A percentile compares a stretch with the other conserved stretches of the same genome.
phyloP scores from a whole-genome alignment of 2,329 filamentous ascomycete genomes.

The Neofusicoccum kwambonambiense region DNA sequence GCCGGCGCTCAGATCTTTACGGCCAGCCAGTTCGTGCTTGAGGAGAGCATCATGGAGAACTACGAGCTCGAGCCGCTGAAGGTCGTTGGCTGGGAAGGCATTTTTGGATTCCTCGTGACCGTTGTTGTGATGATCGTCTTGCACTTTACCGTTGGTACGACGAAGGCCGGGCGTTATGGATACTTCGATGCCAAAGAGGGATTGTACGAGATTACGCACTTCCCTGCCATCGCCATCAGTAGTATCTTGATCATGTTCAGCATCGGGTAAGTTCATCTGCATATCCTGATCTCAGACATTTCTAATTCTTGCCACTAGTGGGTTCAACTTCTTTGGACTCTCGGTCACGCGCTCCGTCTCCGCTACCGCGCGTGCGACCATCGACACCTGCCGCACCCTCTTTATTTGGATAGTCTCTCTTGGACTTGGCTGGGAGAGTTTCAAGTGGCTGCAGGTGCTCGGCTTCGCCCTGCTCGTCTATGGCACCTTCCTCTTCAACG shows the following conservation, averaged over 20 bases:
- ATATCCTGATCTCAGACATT: neutral
- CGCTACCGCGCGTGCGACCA: constrained; percentile 90
- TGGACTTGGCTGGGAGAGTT: constrained; percentile 90
- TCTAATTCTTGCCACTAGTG: constrained; percentile 51
- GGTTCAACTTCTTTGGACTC: constrained; percentile 98
- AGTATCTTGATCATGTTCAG: constrained; percentile 94
- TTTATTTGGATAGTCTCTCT: constrained; percentile 98
- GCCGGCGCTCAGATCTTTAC: constrained; percentile 96
- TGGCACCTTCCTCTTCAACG: constrained; percentile 95
- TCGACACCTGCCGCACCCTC: constrained; percentile 93
- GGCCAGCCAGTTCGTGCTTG: constrained; percentile 90
- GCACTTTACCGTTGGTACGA: constrained; percentile 74
- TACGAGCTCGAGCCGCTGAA: constrained; percentile 80
- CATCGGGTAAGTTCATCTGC: constrained; percentile 68
- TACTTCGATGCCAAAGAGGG: constrained; percentile 91
- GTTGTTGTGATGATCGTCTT: constrained; percentile 75
- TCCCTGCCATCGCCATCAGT: constrained; percentile 69
- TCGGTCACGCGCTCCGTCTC: constrained; percentile 87
- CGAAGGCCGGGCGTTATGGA: constrained; percentile 70
- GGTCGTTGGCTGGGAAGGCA: constrained; percentile 93
- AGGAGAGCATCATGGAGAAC: constrained; percentile 86
- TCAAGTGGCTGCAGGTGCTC: constrained; percentile 93
- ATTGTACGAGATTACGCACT: constrained; percentile 73
- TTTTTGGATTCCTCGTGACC: constrained; percentile 85
- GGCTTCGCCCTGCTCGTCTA: constrained; percentile 91